A percentile compares a stretch with the other conserved stretches of the same genome.
Evolutionary conservation across 106 monocot genomes (phyloP).

Genomic region (Vanilla planifolia): DNA sequence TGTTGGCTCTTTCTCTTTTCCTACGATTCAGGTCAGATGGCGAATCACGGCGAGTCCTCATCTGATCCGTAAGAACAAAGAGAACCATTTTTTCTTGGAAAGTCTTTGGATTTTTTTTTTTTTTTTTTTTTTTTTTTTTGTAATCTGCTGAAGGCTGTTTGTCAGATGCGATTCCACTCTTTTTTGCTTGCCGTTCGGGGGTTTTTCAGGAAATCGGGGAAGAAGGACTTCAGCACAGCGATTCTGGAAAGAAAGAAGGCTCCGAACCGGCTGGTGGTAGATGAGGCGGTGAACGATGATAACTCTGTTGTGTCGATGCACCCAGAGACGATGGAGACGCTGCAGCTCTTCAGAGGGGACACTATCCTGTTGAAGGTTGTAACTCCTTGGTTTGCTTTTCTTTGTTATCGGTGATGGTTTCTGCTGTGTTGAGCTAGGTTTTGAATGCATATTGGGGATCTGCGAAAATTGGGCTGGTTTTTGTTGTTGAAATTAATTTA

Average conservation of each 20-base stretch:
- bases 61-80: conserved; percentile 66
- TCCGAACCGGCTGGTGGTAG: conserved; percentile 69
- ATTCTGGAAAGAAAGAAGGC: conserved; percentile 89
- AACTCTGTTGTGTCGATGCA: conserved; percentile 74
- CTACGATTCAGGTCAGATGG: conserved; percentile 21
- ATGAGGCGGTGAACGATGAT: conserved; percentile 83
- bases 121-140: conserved; percentile 3
- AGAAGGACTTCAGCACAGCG: conserved; percentile 81
- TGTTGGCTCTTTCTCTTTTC: background rate
- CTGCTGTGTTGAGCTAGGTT: background rate
- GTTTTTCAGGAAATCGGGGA: conserved; percentile 17
- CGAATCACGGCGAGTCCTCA: conserved; percentile 37
- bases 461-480: background rate
- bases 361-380: conserved; percentile 74
- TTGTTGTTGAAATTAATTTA: background rate
- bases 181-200: background rate
- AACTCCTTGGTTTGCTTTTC: background rate
- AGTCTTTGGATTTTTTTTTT: background rate
- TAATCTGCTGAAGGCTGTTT: background rate
- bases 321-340: conserved; percentile 86
- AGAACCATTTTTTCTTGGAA: no score
- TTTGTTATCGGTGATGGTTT: background rate
- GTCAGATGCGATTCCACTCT: background rate
- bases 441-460: background rate
- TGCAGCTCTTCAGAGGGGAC: conserved; percentile 89